These are phyloP conservation scores for Trichocomaceae sp. DNA, from an alignment of 2,329 filamentous ascomycete genomes.

Conservation along the genomic window DNA sequence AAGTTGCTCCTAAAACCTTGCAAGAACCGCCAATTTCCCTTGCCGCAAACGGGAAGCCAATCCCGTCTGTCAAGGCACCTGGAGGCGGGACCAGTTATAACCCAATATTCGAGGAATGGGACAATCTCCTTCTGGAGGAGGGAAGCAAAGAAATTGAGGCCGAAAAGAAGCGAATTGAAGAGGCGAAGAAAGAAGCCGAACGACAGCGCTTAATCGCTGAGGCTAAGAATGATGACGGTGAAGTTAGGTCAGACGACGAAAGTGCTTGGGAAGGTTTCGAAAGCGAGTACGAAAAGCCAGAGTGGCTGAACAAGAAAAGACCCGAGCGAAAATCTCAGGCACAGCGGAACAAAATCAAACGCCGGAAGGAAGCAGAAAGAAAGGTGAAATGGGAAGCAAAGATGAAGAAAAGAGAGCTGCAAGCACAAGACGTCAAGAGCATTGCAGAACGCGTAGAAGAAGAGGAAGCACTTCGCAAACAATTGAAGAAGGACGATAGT, in stretches of 20 bases:
- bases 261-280: slow-evolving; percentile 87
- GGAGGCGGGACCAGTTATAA: slow-evolving; percentile 87
- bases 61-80: slow-evolving; percentile 73
- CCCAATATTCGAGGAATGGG: slow-evolving; percentile 79
- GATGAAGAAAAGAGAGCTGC: slow-evolving; percentile 65
- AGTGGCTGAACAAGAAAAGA: slow-evolving; percentile 63
- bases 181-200: slow-evolving; percentile 60
- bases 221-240: slow-evolving; percentile 67
- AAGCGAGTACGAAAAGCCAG: slow-evolving; percentile 66
- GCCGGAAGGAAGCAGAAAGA: slow-evolving; percentile 80
- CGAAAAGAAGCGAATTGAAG: slow-evolving; percentile 66
- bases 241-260: slow-evolving; percentile 74
- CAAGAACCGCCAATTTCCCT: slow-evolving; percentile 73
- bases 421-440: slow-evolving; percentile 64
- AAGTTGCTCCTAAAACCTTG: slow-evolving; percentile 67
- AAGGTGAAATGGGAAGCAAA: slow-evolving; percentile 67
- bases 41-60: slow-evolving; percentile 69
- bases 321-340: slow-evolving; percentile 77
- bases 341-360: slow-evolving; percentile 81
- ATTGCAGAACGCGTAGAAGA: slow-evolving; percentile 51
- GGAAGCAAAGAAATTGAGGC: slow-evolving; percentile 71
- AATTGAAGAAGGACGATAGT: slow-evolving; percentile 27
- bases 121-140: slow-evolving; percentile 65
- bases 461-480: slow-evolving; percentile 43
- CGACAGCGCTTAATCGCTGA: slow-evolving; percentile 63